A percentile compares a stretch with the other conserved stretches of the same genome.
phyloP scores from a whole-genome alignment of 2,329 filamentous ascomycete genomes.

The Neofusicoccum umdonicola region DNA sequence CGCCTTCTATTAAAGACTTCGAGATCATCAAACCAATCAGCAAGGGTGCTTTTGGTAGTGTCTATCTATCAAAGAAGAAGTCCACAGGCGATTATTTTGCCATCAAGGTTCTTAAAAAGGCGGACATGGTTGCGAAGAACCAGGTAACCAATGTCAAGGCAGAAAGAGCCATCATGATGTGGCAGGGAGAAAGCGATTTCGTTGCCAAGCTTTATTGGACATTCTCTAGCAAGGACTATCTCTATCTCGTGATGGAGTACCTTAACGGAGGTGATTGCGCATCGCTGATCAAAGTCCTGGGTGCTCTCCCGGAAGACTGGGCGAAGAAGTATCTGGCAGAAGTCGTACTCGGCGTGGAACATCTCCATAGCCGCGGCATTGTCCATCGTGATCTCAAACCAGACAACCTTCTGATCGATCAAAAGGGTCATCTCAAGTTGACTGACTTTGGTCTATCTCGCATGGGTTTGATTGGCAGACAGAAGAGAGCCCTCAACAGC shows the following conservation, averaged over 20 bases:
- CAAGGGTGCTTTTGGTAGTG: conserved; percentile 96
- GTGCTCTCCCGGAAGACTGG: conserved; percentile 93
- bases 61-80: conserved; percentile 98
- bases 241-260: conserved; percentile 99
- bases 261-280: conserved; percentile 96
- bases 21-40: conserved; percentile 99
- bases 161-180: conserved; percentile 99
- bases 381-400: conserved; percentile 97
- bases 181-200: conserved; percentile 98
- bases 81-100: conserved; percentile 97
- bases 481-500: conserved; percentile 85
- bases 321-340: conserved; percentile 96
- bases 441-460: conserved; percentile 96
- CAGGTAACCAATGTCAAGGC: conserved; percentile 99
- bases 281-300: conserved; percentile 90
- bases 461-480: conserved; percentile 94
- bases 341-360: conserved; percentile 93
- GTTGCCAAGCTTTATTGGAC: conserved; percentile 99
- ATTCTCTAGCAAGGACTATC: conserved; percentile 97
- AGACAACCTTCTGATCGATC: conserved; percentile 94
- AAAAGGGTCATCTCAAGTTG: conserved; percentile 92
- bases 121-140: conserved; percentile 99
- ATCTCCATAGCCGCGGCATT: conserved; percentile 89
- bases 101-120: conserved; percentile 97
- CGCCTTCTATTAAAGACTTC: conserved; percentile 97